These are phyloP conservation scores for Oxytropis ochrocephala DNA, from an alignment of 306 rosid genomes.

Conservation along the genomic window DNA sequence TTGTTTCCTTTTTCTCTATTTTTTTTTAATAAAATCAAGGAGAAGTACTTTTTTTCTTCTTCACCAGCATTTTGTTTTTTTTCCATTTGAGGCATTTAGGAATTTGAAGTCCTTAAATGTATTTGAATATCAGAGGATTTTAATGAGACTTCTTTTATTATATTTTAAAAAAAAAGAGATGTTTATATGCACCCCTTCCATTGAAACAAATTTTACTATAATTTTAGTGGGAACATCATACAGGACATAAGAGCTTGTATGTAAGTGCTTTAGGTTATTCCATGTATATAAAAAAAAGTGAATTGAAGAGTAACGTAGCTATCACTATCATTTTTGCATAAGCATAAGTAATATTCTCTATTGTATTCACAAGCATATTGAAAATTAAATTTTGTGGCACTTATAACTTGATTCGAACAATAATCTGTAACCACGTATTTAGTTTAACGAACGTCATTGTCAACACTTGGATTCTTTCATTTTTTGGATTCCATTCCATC, in stretches of 20 bases:
- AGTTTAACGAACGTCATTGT: background rate
- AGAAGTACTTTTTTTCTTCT: too few species aligned
- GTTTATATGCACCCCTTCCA: too few species aligned
- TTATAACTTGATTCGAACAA: background rate
- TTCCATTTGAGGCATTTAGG: too few species aligned
- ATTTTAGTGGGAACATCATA: too few species aligned
- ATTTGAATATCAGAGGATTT: too few species aligned
- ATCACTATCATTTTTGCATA: background rate
- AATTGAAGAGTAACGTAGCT: constrained; percentile 6
- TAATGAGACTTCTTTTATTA: too few species aligned
- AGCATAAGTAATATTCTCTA: background rate
- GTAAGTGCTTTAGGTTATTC: constrained; percentile 3
- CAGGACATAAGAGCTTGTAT: constrained; percentile 22
- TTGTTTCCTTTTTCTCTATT: too few species aligned
- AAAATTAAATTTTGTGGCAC: constrained; percentile 11
- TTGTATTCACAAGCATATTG: constrained; percentile 18
- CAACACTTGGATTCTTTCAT: background rate
- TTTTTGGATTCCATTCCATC: constrained; percentile 33
- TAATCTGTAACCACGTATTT: constrained; percentile 7
- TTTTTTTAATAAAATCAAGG: too few species aligned
- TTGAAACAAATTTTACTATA: too few species aligned
- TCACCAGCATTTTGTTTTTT: too few species aligned
- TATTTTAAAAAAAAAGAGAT: too few species aligned
- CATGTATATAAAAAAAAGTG: background rate
- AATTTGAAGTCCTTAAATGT: too few species aligned